Base-by-base conservation (phyloP, 495 filamentous ascomycete species). In the Amorphotheca resinae region DNA sequence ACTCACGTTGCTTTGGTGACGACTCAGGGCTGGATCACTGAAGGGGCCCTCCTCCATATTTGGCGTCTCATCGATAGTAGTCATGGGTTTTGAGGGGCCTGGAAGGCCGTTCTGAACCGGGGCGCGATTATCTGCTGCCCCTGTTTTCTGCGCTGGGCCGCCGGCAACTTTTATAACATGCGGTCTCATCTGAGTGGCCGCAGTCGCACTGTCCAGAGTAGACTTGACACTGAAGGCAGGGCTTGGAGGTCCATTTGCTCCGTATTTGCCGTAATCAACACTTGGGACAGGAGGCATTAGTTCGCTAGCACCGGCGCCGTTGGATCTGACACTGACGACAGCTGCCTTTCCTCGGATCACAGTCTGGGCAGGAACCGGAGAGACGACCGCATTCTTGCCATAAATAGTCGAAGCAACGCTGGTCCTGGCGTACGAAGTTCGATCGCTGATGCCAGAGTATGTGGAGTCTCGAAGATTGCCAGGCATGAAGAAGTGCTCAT, bases 361-460 rank as follows among this genome's bases (percentile, higher is more conserved):
- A 34, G 86, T 87, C 50, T 87, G 85, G 0, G 87, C 86, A 0
- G 87, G 86, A 22, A 84, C 63, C 2, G 83, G 79, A 38, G 76
- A 78, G 33, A 94, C 74, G 38, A 93, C 74, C 26, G 84, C 86
- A 50, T 87, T 82, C 64, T 85, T 84, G 48, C 87, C 77, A 59
- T 94, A 95, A 22, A 93, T 83, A 2, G 88, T 95, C 11, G 88
- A 93, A 0, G 86, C 88, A 46, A 98, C 81, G 59, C 81, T 87
- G 52, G 74, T 82, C 38, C 87, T 77, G 12, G 77, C 77, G 53
- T 75, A 80, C 18, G 73, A 80, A 22, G 69, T 77, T 48, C 79
- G 73, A 42, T 80, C 81, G 22, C 78, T 80, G 33, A 79, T 61
- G 42, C 65, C 73, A 21, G 80, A 83, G 59, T 79, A 82, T 4